A percentile compares a stretch with the other conserved stretches of the same genome.
These are phyloP conservation scores for Usnea hakonensis DNA, from an alignment of 495 filamentous ascomycete species.

Conservation along the genomic window DNA sequence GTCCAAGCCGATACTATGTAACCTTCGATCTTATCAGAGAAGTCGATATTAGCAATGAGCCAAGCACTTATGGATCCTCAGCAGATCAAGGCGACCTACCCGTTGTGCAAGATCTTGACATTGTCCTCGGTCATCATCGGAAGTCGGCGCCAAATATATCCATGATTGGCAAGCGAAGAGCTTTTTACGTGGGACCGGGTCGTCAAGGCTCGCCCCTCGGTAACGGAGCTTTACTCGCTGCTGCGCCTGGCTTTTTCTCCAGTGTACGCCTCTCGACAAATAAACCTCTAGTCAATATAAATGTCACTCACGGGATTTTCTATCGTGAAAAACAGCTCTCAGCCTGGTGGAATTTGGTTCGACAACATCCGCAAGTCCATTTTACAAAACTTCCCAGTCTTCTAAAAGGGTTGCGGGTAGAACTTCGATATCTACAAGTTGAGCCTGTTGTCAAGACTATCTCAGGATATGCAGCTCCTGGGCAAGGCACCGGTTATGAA, in stretches of 20 bases:
- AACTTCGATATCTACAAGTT: background rate
- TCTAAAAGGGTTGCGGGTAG: background rate
- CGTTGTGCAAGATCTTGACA: background rate
- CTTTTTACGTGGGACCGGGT: no score
- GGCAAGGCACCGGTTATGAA: background rate
- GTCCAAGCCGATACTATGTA: background rate
- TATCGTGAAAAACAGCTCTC: background rate
- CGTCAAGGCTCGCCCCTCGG: no score
- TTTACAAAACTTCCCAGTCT: background rate
- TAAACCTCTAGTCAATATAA: background rate
- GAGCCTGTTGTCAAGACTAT: background rate
- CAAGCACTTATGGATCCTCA: background rate
- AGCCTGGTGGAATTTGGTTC: background rate
- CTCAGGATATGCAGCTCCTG: background rate
- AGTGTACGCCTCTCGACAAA: background rate
- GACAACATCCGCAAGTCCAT: background rate
- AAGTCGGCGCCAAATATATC: background rate
- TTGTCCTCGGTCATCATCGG: background rate
- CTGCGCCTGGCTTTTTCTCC: background rate
- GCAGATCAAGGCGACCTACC: background rate
- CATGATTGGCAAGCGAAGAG: background rate
- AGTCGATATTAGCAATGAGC: background rate
- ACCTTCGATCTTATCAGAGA: background rate
- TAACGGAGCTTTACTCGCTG: background rate
- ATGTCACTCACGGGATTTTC: background rate